Evolutionary conservation across 352 stramenopile species (phyloP).

Genomic region (Globisporangium splendens): DNA sequence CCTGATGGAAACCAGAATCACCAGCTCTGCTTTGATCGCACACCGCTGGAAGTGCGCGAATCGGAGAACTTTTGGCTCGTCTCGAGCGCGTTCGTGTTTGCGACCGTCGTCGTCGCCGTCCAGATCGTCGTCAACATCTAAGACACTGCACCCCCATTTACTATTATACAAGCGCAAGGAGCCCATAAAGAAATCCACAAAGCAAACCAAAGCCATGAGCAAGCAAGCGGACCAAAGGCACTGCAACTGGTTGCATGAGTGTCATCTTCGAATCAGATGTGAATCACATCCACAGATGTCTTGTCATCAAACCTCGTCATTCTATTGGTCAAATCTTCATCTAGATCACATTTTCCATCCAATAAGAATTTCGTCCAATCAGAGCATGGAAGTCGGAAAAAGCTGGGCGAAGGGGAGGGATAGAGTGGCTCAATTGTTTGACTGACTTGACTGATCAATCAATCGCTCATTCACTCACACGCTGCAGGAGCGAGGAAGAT

Average conservation of each 20-base stretch:
- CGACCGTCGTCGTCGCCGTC: conserved; percentile 52
- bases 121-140: conserved; percentile 68
- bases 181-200: neutral
- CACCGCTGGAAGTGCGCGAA: conserved; percentile 44
- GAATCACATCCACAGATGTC: too few relatives aligned
- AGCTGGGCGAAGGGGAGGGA: conserved; percentile 1
- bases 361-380: conserved; percentile 5
- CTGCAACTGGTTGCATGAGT: too few relatives aligned
- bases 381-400: neutral
- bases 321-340: too few relatives aligned
- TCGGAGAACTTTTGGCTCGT: conserved; percentile 61
- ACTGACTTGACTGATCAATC: conserved; percentile 1
- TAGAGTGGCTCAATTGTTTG: neutral
- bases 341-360: neutral
- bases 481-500: conserved; percentile 3
- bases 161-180: conserved; percentile 3
- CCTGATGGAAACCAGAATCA: neutral
- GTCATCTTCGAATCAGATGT: too few relatives aligned
- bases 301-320: too few relatives aligned
- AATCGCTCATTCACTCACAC: neutral
- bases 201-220: too few relatives aligned
- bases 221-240: too few relatives aligned
- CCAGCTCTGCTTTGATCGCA: conserved; percentile 34
- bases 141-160: neutral
- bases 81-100: conserved; percentile 50